Evolutionary conservation across 2,329 filamentous ascomycete genomes (phyloP), one percentile per base, ranked within the genome.

Genomic region (Cladosporium velox): DNA sequence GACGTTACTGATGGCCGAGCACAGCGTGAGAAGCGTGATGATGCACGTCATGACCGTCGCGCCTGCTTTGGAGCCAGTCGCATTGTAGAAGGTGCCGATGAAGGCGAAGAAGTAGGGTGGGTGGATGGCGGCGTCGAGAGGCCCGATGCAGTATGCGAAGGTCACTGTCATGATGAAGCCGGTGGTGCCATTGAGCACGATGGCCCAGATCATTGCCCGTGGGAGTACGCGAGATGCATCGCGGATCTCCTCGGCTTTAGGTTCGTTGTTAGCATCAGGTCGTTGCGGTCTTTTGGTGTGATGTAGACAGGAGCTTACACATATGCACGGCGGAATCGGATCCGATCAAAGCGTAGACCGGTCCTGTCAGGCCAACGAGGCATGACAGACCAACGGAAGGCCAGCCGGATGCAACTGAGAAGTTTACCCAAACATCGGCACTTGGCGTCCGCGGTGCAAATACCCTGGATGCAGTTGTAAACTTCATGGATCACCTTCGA

Each of bases 401-500:
- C 80, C 82, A 86, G 2, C 73, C 74, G 0, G 82, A 83, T 21
- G 72, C 74, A 55, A 52, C 24, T 59, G 68, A 73, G 67, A 82
- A 80, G 12, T 59, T 54, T 14, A 63, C 68, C 28, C 70, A 68
- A 61, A 73, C 73, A 35, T 72, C 71, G 35, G 70, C 70, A 11
- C 66, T 44, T 26, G 64, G 49, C 12, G 67, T 67, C 12, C 68
- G 68, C 21, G 70, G 67, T 15, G 65, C 71, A 49, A 75, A 55
- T 5, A 72, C 69, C 51, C 51, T 54, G 28, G 1, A 54, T 10
- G 18, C 65, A 65, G 85, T 84, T 18, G 77, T 74, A 67, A 86
- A 85, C 1, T 77, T 74, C 34, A 3, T 79, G 79, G 65, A 85
- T 83, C 1, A 3, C 77, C 78, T 15, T 77, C 71, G 0, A 80